A percentile compares a stretch with the other conserved stretches of the same genome.
These are phyloP conservation scores for Vitis rupestris DNA, from an alignment of 164 flowering plant species.

Conservation along the genomic window DNA sequence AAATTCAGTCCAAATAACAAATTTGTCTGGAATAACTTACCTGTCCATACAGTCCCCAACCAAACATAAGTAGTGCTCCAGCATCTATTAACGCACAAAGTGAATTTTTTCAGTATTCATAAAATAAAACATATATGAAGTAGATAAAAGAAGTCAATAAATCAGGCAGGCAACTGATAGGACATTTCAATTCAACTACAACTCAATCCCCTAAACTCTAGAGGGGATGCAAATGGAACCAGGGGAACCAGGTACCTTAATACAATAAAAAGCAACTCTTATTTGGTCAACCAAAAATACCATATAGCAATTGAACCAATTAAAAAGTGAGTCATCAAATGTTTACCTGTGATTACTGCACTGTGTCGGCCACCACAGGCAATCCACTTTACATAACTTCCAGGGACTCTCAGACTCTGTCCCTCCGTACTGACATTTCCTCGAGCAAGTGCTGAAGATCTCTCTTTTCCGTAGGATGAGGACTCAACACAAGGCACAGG, in stretches of 20 bases:
- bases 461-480: conserved; percentile 48
- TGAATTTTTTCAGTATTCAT: not conserved
- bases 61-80: conserved; percentile 91
- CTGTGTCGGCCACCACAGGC: conserved; percentile 99
- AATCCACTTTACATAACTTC: conserved; percentile 79
- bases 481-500: conserved; percentile 83
- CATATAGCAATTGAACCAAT: conserved; percentile 1
- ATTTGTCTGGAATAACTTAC: conserved; percentile 31
- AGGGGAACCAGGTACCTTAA: not conserved
- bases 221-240: too few relatives aligned
- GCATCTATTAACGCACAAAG: conserved; percentile 56
- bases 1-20: not conserved
- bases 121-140: not conserved
- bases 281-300: not conserved
- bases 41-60: conserved; percentile 99
- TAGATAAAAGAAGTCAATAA: too few relatives aligned
- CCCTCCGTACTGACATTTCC: conserved; percentile 57
- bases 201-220: not conserved
- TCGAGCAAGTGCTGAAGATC: conserved; percentile 40
- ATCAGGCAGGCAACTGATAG: too few relatives aligned
- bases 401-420: conserved; percentile 60
- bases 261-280: not conserved
- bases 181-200: not conserved
- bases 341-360: conserved; percentile 83
- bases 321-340: not conserved